Percentiles rank a stretch among this genome's conserved stretches.
phyloP scores from a whole-genome alignment of 257 asterid genomes.

The Scutellaria minor region DNA sequence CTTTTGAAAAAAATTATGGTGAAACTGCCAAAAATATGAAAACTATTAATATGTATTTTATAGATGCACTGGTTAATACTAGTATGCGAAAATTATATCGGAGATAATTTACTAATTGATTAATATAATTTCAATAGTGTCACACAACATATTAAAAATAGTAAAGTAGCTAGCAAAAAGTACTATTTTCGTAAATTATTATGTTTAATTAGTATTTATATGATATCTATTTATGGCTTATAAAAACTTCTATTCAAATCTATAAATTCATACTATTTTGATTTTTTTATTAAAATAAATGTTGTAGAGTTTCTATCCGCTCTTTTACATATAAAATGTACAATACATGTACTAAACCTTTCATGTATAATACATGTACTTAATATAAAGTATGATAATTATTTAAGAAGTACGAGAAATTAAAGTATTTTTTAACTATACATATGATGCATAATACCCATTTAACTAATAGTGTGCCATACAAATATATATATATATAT shows the following conservation, averaged over 20 bases:
- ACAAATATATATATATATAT: not conserved
- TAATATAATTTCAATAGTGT: not conserved
- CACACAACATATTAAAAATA: not conserved
- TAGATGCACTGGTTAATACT: too few species aligned
- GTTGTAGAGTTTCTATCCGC: too few species aligned
- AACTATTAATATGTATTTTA: too few species aligned
- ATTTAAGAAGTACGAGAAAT: not conserved
- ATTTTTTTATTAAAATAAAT: not conserved
- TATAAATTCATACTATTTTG: not conserved
- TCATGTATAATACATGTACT: not conserved
- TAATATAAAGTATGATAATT: not conserved
- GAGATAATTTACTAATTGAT: too few species aligned
- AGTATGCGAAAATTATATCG: too few species aligned
- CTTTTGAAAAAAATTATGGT: too few species aligned
- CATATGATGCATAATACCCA: not conserved
- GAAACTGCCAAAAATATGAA: too few species aligned
- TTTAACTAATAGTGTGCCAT: constrained; percentile 6
- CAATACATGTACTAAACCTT: too few species aligned
- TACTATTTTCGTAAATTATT: not conserved
- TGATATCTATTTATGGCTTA: not conserved
- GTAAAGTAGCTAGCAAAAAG: not conserved
- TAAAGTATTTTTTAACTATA: not conserved
- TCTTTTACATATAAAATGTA: not conserved
- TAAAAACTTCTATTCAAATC: not conserved
- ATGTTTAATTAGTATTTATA: not conserved